Evolutionary conservation across 169 alveolate species (phyloP).

Genomic region (Plasmodium gallinaceum): DNA sequence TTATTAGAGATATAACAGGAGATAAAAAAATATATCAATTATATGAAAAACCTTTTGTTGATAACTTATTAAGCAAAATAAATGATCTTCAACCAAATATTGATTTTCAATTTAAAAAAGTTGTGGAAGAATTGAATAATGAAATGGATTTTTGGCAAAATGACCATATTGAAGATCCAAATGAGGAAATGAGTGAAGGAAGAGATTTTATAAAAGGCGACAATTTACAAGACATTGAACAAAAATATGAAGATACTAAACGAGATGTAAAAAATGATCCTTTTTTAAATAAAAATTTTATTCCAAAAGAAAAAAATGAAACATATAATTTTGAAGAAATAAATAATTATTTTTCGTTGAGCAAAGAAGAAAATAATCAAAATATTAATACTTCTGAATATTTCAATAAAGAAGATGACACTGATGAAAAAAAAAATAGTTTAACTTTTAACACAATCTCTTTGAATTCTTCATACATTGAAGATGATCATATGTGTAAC

Average conservation of each 20-base stretch:
- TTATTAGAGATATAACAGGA: conserved; percentile 61
- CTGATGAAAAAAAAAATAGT: too few relatives aligned
- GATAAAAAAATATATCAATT: conserved; percentile 39
- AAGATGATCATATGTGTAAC: neutral
- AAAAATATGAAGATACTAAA: conserved; percentile 8
- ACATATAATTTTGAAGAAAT: conserved; percentile 44
- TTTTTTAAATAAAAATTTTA: conserved; percentile 9
- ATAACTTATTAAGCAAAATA: conserved; percentile 57
- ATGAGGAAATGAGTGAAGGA: conserved; percentile 8
- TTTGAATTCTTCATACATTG: too few relatives aligned
- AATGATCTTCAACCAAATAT: conserved; percentile 29
- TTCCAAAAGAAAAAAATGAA: conserved; percentile 57
- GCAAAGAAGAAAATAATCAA: neutral
- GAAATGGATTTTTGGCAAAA: conserved; percentile 77
- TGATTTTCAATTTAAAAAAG: conserved; percentile 44
- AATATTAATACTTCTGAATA: neutral
- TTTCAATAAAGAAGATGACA: neutral
- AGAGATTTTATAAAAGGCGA: conserved; percentile 9
- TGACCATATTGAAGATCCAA: conserved; percentile 43
- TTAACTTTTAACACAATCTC: too few relatives aligned
- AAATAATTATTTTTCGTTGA: conserved; percentile 41
- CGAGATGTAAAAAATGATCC: neutral
- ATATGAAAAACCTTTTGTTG: conserved; percentile 68
- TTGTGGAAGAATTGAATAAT: conserved; percentile 64
- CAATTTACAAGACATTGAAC: neutral